phyloP scores from a whole-genome alignment of 2,329 filamentous ascomycete genomes.

The Nemania bipapillata region DNA sequence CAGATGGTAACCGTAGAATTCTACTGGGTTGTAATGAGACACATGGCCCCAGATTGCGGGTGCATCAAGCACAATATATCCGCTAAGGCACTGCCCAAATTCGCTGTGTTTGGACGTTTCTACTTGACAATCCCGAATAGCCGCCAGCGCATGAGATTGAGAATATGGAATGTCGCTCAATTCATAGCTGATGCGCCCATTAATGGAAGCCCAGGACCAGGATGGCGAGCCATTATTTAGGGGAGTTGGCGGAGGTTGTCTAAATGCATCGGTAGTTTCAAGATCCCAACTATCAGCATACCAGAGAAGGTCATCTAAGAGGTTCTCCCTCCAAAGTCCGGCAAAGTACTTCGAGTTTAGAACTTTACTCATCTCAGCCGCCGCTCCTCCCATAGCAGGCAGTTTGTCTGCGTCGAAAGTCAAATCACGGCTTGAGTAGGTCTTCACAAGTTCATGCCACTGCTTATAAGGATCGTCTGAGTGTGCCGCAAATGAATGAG shows the following conservation, averaged over 20 bases:
- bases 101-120: constrained; percentile 9
- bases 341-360: neutral
- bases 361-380: constrained; percentile 5
- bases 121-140: constrained; percentile 1
- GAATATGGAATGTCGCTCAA: neutral
- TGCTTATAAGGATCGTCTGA: constrained; percentile 10
- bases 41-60: neutral
- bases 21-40: neutral
- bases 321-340: constrained; percentile 7
- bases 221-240: constrained; percentile 9
- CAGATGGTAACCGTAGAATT: constrained; percentile 9
- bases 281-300: neutral
- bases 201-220: constrained; percentile 16
- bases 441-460: constrained; percentile 16
- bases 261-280: neutral
- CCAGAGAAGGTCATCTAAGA: constrained; percentile 9
- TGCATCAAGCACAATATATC: constrained; percentile 11
- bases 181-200: constrained; percentile 8
- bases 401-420: constrained; percentile 13
- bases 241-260: constrained; percentile 6
- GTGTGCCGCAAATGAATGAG: constrained; percentile 5
- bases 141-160: neutral
- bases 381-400: constrained; percentile 11
- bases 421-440: constrained; percentile 13
- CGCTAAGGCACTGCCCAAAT: constrained; percentile 4